A percentile compares a stretch with the other conserved stretches of the same genome.
Evolutionary conservation across 2,329 filamentous ascomycete genomes (phyloP).

Genomic region (Trichophyton mentagrophytes): DNA sequence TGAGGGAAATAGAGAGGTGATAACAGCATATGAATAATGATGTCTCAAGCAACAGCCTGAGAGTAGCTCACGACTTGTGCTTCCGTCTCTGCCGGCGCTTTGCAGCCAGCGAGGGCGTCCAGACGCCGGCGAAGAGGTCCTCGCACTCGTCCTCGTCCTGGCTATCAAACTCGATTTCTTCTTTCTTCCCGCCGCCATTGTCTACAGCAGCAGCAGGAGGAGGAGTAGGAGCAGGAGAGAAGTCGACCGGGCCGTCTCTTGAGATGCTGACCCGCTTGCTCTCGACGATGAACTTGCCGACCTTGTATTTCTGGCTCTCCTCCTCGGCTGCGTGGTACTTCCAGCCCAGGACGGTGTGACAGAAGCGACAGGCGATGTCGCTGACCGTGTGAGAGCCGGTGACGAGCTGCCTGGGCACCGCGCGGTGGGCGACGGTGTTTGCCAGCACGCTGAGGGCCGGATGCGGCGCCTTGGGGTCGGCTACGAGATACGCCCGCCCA

Average conservation of each 20-base stretch:
- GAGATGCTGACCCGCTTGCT: slow-evolving; percentile 41
- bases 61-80: not conserved
- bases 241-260: slow-evolving; percentile 4
- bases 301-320: slow-evolving; percentile 50
- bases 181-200: slow-evolving; percentile 5
- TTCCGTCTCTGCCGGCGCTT: slow-evolving; percentile 14
- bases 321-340: slow-evolving; percentile 53
- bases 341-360: slow-evolving; percentile 48
- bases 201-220: not conserved
- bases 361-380: slow-evolving; percentile 46
- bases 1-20: not conserved
- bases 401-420: slow-evolving; percentile 47
- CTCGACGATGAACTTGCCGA: slow-evolving; percentile 55
- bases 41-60: no score
- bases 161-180: slow-evolving; percentile 44
- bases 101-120: slow-evolving; percentile 43
- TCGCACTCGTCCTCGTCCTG: slow-evolving; percentile 57
- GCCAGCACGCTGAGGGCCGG: slow-evolving; percentile 31
- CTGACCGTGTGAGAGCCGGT: slow-evolving; percentile 51
- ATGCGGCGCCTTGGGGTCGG: slow-evolving; percentile 21
- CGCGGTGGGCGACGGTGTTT: slow-evolving; percentile 45
- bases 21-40: no score
- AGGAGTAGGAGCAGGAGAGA: not conserved
- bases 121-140: slow-evolving; percentile 50
- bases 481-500: slow-evolving; percentile 51